phyloP scores from a whole-genome alignment of 2,329 filamentous ascomycete species.

The Colletotrichum musicola region DNA sequence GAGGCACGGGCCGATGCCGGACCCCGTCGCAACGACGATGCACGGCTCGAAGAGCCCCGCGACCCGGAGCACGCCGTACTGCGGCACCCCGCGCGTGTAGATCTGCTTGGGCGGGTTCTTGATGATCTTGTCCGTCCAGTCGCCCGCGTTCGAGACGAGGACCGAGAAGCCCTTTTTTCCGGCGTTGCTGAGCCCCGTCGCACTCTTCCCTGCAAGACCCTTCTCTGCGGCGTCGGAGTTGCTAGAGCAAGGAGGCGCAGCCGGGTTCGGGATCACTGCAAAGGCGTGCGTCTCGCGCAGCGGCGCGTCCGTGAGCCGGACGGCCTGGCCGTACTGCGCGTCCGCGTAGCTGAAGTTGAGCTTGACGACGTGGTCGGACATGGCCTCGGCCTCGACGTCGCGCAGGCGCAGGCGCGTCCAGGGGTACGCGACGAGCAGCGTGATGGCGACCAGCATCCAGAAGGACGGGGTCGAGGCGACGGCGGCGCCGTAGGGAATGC shows the following conservation, averaged over 20 bases:
- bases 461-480: slow-evolving; percentile 60
- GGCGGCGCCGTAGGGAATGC: slow-evolving; percentile 50
- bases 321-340: slow-evolving; percentile 67
- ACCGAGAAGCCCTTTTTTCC: slow-evolving; percentile 72
- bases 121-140: slow-evolving; percentile 79
- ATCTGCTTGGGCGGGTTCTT: slow-evolving; percentile 69
- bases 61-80: slow-evolving; percentile 76
- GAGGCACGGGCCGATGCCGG: slow-evolving; percentile 78
- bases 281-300: slow-evolving; percentile 82
- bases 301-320: slow-evolving; percentile 72
- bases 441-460: slow-evolving; percentile 77
- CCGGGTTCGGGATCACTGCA: slow-evolving; percentile 75
- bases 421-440: slow-evolving; percentile 75
- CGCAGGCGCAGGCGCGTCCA: slow-evolving; percentile 81
- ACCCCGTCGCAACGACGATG: slow-evolving; percentile 78
- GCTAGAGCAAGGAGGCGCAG: slow-evolving; percentile 1
- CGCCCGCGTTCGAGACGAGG: slow-evolving; percentile 78
- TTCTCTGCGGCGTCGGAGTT: slow-evolving; percentile 29
- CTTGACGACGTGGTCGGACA: slow-evolving; percentile 79
- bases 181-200: slow-evolving; percentile 42
- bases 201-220: not conserved
- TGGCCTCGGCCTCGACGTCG: slow-evolving; percentile 71
- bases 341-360: slow-evolving; percentile 76
- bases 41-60: slow-evolving; percentile 74
- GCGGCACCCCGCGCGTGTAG: slow-evolving; percentile 77